Base-by-base conservation (phyloP, 257 asterid genomes). In the Gardenia jasminoides region DNA sequence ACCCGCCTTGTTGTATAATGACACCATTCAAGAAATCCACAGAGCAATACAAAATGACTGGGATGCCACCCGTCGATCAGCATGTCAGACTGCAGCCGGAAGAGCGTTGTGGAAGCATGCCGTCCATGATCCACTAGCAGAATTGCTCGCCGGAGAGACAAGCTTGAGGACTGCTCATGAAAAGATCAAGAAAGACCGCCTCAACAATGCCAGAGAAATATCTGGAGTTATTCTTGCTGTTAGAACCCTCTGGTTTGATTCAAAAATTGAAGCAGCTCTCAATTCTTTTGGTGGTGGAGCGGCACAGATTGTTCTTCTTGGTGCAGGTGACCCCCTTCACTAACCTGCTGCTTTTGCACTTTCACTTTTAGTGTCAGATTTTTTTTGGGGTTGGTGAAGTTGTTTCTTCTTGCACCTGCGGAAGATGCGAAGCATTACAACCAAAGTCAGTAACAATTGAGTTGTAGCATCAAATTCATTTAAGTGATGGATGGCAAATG, bases 1-100 rank as follows among this genome's bases (percentile, higher is more conserved):
- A 76, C 96, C 97, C 26, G 87, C 84, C 47, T 80, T 89, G 83
- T 86, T 89, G 65, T 88, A 80, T 41, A 85, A 81, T 28, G 94
- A 82, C 54, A 44, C 89, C n/a, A 74, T 95, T 26, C 82, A 85
- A 67, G 84, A 84, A 71, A 83, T 92, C 70, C 97, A 95, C 83
- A 88, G 90, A 70, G 84, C 86, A 31, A 87, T 92, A 8, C 95
- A 92, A 47, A 86, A 80, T 8, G 91, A 90, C 6, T 95, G 99
- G 99, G 99, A 93, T 82, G 58, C 81, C 10, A 84, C 88, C 50
- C 78, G 95, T 62, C 85, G 87, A 58, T 95, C 99, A 0, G 97
- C 97, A 10, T 93, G 98, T 83, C 99, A 95, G 89, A 93, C 96
- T 4, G 99, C 99, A 3, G 97, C 99, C 1, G 99, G 96, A 19